Base-by-base conservation (phyloP, 148 eudicot genomes). In the Cornus controversa region DNA sequence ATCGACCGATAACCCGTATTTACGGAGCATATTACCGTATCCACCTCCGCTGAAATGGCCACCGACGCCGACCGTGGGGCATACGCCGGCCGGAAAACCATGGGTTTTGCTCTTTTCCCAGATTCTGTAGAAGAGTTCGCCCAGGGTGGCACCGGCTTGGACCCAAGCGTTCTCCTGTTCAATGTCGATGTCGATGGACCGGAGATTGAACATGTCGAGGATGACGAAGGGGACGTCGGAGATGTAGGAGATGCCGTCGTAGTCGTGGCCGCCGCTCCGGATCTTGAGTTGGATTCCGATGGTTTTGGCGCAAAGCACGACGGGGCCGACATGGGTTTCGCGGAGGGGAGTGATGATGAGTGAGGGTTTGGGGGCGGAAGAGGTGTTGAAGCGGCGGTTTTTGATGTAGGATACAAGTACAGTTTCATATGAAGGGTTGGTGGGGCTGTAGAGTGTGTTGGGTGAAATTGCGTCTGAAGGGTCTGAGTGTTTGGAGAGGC, bases 231-330 rank as follows among this genome's bases (percentile, higher is more conserved):
- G 53, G 16, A 7, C 36, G 23, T 37, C 74, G 26, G 84, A 80
- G 24, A 78, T 75, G 24, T 82, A 86, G 1, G 88, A 86, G 14
- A 69, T 26, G 10, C 88, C 88, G 8, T 86, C 88, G 66, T 80
- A 86, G 75, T 82, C 88, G 29, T 86, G 88, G 75, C 88, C 88
- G 15, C 88, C 88, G n/a, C 85, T 82, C 23, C 88, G 80, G 77
- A 80, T 70, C 62, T 71, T 85, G 27, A 85, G 62, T 58, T 82
- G 88, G 40, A 80, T 34, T 11, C 71, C 67, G 2, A 50, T 50
- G 10, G 3, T 71, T 70, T 77, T 80, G 15, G 85, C 73, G 64
- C 88, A 85, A 0, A 82, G 0, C 2, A 85, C 79, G 64, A 81
- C 54, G 22, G 81, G 79, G 42, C 76, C 78, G 77, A 85, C 81